Evolutionary conservation across 1,284 basidiomycete genomes (phyloP), one percentile per base, ranked within the genome.

Genomic region (Malassezia globosa): DNA sequence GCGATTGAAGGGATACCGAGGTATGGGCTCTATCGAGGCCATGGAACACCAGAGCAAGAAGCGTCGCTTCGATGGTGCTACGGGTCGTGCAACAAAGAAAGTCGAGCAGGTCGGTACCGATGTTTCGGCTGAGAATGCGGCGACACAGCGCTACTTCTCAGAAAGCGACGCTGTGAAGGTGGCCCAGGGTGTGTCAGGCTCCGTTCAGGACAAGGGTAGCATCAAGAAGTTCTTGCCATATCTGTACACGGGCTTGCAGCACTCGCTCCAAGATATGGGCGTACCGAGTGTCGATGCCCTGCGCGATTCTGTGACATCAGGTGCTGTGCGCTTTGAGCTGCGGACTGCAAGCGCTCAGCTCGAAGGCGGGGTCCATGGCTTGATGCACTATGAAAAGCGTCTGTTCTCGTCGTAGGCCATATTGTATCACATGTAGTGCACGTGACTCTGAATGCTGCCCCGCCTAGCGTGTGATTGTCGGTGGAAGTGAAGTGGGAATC

Each of bases 1-100:
- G 78, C 83, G 94, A 38, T 86, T 97, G 72, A 99, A 99, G 78
- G 82, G 90, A 33, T 99, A 97, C 76, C 84, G 94, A 55, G 92
- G 94, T 10, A 97, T 97, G 92, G 92, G 92, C 34, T 87, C 84
- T 63, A 63, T 71, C 48, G 66, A 66, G 46, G 66, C 68, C 21
- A 71, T 71, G 68, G 66, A 67, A 56, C 68, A 68, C 61, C 60
- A 62, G 38, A 61, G 55, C 36, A 58, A 59, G 56, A 61, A 58
- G 53, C 64, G 61, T 58, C 62, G 54, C 46, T 41, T 63, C 53
- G 14, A 65, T 59, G 46, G 69, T 72, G 27, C 74, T 72, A 35
- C 72, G 72, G 49, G 76, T 73, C 25, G 71, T 73, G 49, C 75
- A 56, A 56, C 69, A 26, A 63, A 58, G 52, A 60, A 82, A 78